Base-by-base conservation (phyloP, 371 early-diverging fungal genomes). In the Synchytrium microbalum region DNA sequence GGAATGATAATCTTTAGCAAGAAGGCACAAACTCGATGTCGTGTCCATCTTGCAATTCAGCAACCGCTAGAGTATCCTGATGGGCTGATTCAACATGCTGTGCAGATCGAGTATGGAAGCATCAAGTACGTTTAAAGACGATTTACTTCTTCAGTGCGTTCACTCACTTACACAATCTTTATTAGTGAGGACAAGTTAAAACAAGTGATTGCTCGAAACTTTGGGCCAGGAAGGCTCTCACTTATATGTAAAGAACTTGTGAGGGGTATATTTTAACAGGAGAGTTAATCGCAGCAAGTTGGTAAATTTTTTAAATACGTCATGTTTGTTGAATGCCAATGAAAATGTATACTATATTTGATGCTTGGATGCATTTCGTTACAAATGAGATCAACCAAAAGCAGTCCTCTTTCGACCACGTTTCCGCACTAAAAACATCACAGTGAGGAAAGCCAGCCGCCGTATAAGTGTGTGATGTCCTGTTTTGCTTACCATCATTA, bases 351-450 rank as follows among this genome's bases (percentile, higher is more conserved):
- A 19, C 19, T 10, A 19, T 38, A 38, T 38, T 19, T 10, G 5
- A 38, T 10, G 46, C 5, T 5, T 38, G 46, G 19, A 19, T 10
- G 19, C 19, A 5, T 38, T 10, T 38, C 19, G 46, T 38, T 10
- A 10, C 46, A 10, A 38, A 38, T 5, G 46, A 38, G 5, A 38
- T 38, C 46, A 92, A n/a, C 93, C 93, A 55, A 89, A 70, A 89
- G 91, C 90, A 55, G 86, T 87, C 54, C 95, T 84, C 75, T 95
- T 96, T 53, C 95, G 83, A 16, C 97, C 95, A 66, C 95, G 82
- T 69, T 87, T 71, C 58, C 95, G 84, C 64, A 94, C 93, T 91
- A 62, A 32, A 70, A 33, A 66, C 33, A 25, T 24, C 2, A 27
- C 30, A 51, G 63, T 63, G 28, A 54, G 52, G 61, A 26, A 31